Evolutionary conservation across 2,329 filamentous ascomycete species (phyloP).

Genomic region (Sordariomycetes sp.): DNA sequence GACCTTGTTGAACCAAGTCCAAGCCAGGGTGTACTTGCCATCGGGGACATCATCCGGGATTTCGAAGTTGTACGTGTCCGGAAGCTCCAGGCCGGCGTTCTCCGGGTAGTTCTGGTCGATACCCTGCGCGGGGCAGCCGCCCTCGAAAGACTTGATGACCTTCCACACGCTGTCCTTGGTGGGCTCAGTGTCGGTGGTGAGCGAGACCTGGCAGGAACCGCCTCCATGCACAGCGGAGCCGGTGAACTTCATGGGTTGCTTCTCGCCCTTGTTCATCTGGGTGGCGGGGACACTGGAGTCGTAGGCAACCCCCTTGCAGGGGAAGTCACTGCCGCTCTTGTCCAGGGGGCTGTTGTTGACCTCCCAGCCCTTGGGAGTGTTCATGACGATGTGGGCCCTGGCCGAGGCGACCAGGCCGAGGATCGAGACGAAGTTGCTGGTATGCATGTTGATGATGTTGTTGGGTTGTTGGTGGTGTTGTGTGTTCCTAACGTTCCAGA

Average conservation of each 20-base stretch:
- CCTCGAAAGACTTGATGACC: conserved; percentile 80
- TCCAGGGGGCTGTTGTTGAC: conserved; percentile 54
- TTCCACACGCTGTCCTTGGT: conserved; percentile 63
- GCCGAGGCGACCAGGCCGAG: conserved; percentile 48
- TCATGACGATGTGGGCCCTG: conserved; percentile 70
- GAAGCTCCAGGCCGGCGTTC: conserved; percentile 28
- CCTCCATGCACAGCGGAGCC: conserved; percentile 78
- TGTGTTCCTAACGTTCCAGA: conserved; percentile 28
- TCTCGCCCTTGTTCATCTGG: conserved; percentile 46
- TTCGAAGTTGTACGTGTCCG: conserved; percentile 54
- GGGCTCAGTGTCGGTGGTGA: conserved; percentile 68
- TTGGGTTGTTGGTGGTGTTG: conserved; percentile 25
- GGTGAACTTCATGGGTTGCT: conserved; percentile 45
- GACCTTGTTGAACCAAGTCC: conserved; percentile 90
- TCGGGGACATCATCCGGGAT: conserved; percentile 62
- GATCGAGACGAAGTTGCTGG: conserved; percentile 32
- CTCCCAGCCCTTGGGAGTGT: conserved; percentile 52
- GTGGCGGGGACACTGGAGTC: conserved; percentile 28
- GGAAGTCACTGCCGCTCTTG: conserved; percentile 56
- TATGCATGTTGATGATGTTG: conserved; percentile 31
- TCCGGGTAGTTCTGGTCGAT: conserved; percentile 45
- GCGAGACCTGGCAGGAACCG: conserved; percentile 80
- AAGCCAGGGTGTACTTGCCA: conserved; percentile 74
- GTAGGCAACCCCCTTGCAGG: conserved; percentile 58
- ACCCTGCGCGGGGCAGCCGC: conserved; percentile 65